phyloP scores from a whole-genome alignment of 805 yeast genomes.

The Candida morakotiae region DNA sequence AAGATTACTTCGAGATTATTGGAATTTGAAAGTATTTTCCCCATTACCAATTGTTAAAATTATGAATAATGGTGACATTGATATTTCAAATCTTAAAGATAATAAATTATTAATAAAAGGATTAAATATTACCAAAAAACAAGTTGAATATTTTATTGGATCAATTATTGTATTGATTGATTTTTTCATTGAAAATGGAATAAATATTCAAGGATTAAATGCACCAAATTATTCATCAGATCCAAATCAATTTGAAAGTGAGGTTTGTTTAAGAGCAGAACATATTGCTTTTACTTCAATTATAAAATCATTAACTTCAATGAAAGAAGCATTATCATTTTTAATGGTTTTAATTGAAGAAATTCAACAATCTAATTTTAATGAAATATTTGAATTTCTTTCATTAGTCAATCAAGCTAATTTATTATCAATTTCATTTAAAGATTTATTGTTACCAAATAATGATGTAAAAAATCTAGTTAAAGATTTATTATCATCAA shows the following conservation, averaged over 20 bases:
- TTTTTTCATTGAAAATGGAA: constrained; percentile 64
- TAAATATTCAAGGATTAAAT: constrained; percentile 54
- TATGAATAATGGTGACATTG: constrained; percentile 33
- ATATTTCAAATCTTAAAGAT: constrained; percentile 35
- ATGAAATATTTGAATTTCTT: constrained; percentile 66
- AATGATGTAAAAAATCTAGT: constrained; percentile 61
- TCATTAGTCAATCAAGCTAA: constrained; percentile 65
- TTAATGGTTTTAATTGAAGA: constrained; percentile 79
- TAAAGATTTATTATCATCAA: constrained; percentile 82
- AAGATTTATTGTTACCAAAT: constrained; percentile 71
- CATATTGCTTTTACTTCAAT: constrained; percentile 81
- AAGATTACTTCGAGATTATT: constrained; percentile 70
- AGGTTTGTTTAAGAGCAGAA: constrained; percentile 82
- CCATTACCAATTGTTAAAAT: constrained; percentile 39
- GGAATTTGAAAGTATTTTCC: constrained; percentile 71
- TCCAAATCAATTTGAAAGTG: constrained; percentile 48
- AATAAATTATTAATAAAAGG: constrained; percentile 43
- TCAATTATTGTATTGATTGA: constrained; percentile 67
- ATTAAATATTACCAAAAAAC: constrained; percentile 42
- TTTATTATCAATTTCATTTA: constrained; percentile 63
- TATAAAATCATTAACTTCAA: constrained; percentile 65
- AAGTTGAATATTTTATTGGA: constrained; percentile 66
- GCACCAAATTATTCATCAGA: constrained; percentile 54
- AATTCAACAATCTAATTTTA: constrained; percentile 46
- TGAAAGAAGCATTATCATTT: constrained; percentile 89